Percentiles rank a stretch among this genome's conserved stretches.
Conservation (phyloP, 1,284 basidiomycete genomes). For the Coniferiporia weirii region DNA sequence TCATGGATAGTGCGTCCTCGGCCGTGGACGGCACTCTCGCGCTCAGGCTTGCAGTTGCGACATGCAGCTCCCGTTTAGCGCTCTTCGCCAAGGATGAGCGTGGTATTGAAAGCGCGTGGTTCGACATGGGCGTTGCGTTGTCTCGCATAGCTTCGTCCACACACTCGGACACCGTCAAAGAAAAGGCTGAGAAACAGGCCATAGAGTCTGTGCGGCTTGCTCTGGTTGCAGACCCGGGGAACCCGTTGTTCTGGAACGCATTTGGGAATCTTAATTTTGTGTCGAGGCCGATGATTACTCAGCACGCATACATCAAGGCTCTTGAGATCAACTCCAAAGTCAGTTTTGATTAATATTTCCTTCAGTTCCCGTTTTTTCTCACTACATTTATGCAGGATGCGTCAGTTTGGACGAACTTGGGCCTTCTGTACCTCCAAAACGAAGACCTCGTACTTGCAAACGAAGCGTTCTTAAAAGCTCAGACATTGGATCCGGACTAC, state of each 20-base stretch:
- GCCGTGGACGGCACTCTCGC: slow-evolving; percentile 36
- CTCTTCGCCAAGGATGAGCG: slow-evolving; percentile 59
- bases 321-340: slow-evolving; percentile 83
- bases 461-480: slow-evolving; percentile 83
- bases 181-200: slow-evolving; percentile 45
- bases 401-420: slow-evolving; percentile 83
- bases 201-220: slow-evolving; percentile 69
- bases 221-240: slow-evolving; percentile 69
- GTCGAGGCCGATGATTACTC: slow-evolving; percentile 66
- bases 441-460: slow-evolving; percentile 82
- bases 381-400: slow-evolving; percentile 50
- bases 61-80: slow-evolving; percentile 70
- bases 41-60: slow-evolving; percentile 56
- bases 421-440: slow-evolving; percentile 84
- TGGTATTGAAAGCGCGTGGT: slow-evolving; percentile 61
- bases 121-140: slow-evolving; percentile 74
- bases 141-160: slow-evolving; percentile 42
- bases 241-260: slow-evolving; percentile 78
- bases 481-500: slow-evolving; percentile 89
- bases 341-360: slow-evolving; percentile 19
- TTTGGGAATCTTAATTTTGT: slow-evolving; percentile 74
- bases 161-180: slow-evolving; percentile 28
- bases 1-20: slow-evolving; percentile 21
- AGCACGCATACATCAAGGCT: slow-evolving; percentile 91
- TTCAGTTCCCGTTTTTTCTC: slow-evolving; percentile 12